Conservation (phyloP, 257 asterid species). For the Solanum corneliomulleri region DNA sequence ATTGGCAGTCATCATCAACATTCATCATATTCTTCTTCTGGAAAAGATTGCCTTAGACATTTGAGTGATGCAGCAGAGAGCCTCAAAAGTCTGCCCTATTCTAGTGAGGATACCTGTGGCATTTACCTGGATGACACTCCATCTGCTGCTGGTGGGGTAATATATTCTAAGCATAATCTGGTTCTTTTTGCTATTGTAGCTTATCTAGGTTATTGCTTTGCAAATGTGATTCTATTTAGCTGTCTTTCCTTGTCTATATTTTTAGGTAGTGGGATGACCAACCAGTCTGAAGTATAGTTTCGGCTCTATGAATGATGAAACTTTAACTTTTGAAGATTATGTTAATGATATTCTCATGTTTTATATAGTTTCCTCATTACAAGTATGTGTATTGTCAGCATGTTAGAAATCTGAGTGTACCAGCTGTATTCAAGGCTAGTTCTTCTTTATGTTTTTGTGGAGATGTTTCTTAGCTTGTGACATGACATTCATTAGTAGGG, state of each 20-base stretch:
- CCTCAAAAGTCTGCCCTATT: not conserved
- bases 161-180: not conserved
- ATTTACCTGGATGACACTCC: not conserved
- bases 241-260: not conserved
- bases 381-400: not conserved
- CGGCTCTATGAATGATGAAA: not conserved
- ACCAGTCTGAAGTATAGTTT: not conserved
- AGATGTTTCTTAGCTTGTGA: not conserved
- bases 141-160: constrained; percentile 9
- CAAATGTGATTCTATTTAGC: not conserved
- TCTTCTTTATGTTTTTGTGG: not conserved
- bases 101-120: not conserved
- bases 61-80: not conserved
- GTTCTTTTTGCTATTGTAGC: not conserved
- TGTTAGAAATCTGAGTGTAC: not conserved
- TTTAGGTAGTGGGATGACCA: not conserved
- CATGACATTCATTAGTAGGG: not conserved
- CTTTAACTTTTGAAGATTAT: not conserved
- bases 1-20: not conserved
- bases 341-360: not conserved
- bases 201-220: not conserved
- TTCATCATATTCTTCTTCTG: not conserved
- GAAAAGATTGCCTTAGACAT: not conserved
- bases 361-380: not conserved
- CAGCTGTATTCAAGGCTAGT: not conserved